Evolutionary conservation across 2,329 filamentous ascomycete genomes (phyloP), one percentile per base, ranked within the genome.

Genomic region (Fusarium continuum): DNA sequence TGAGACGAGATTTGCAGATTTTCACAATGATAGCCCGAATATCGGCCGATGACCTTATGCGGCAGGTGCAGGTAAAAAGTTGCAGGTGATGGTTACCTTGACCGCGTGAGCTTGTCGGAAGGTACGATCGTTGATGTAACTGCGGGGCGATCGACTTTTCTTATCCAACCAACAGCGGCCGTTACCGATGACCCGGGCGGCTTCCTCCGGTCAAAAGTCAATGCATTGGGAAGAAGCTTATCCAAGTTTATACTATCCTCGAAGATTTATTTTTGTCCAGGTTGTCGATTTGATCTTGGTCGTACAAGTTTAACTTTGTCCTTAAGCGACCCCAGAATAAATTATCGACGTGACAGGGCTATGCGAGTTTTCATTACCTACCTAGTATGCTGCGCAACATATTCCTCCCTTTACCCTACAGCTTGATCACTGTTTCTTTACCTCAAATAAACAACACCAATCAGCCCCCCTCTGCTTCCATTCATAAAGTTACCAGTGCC

Each of bases 71-170:
- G 36, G 36, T 23, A 26, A 22, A 25, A 46, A 40, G 26, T 19
- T 35, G 56, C 61, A 65, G 57, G 43, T 65, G 51, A 65, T 65
- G 38, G 31, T 25, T 16, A 19, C 35, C 32, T 43, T 28, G 32
- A 46, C 46, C 61, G 47, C 43, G 56, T 64, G 61, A 64, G 61
- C 32, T 31, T 35, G 44, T 39, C 22, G 36, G 54, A 52, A 57
- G 32, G 53, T 46, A 47, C 29, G 13, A 47, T 61, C 35, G 34
- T 20, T 47, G 48, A 61, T 61, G 55, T 60, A 47, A 48, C 26
- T 23, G 4, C 23, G 56, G 56, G 40, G 28, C 35, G 2, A 2
- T 22, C 0, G 5, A 9, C 5, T 0, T 1, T 10, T 5, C 4
- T 0, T 6, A 2, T 0, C 61, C 61, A 65, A 65, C 63, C 8